Evolutionary conservation across 148 eudicot genomes (phyloP).

Genomic region (Cornus suecica): DNA sequence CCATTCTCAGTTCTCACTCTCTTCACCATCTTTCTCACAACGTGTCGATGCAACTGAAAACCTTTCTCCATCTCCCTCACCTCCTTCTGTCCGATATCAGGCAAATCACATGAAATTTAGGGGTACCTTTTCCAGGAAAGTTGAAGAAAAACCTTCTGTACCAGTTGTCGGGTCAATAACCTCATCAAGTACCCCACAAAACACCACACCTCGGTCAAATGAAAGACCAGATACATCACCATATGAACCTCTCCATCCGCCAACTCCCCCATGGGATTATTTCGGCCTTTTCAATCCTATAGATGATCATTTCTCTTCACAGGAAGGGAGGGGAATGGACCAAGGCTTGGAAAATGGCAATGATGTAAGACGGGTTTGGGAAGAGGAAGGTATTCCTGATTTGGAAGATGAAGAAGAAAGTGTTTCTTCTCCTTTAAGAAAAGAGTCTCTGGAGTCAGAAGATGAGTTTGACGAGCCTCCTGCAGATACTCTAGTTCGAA

Average conservation of each 20-base stretch:
- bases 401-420: conserved; percentile 48
- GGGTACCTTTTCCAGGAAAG: conserved; percentile 54
- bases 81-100: conserved; percentile 52
- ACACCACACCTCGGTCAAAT: conserved; percentile 38
- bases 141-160: conserved; percentile 68
- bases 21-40: conserved; percentile 58
- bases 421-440: conserved; percentile 27
- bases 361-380: conserved; percentile 28
- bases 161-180: conserved; percentile 51
- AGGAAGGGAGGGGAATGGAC: conserved; percentile 40
- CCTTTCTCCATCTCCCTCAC: conserved; percentile 52
- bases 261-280: conserved; percentile 82
- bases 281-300: conserved; percentile 80
- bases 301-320: conserved; percentile 58
- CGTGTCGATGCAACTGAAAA: conserved; percentile 42
- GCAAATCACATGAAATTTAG: conserved; percentile 73
- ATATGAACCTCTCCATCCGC: conserved; percentile 30
- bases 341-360: conserved; percentile 33
- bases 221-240: conserved; percentile 46
- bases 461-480: conserved; percentile 93
- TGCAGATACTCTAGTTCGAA: conserved; percentile 67
- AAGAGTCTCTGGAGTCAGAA: conserved; percentile 53
- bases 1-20: conserved; percentile 53
- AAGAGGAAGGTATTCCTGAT: conserved; percentile 40
- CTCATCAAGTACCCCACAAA: conserved; percentile 46